Evolutionary conservation across 139 green algal species (phyloP), one percentile per base, ranked within the genome.

Genomic region (Axilococcus clingmanii): DNA sequence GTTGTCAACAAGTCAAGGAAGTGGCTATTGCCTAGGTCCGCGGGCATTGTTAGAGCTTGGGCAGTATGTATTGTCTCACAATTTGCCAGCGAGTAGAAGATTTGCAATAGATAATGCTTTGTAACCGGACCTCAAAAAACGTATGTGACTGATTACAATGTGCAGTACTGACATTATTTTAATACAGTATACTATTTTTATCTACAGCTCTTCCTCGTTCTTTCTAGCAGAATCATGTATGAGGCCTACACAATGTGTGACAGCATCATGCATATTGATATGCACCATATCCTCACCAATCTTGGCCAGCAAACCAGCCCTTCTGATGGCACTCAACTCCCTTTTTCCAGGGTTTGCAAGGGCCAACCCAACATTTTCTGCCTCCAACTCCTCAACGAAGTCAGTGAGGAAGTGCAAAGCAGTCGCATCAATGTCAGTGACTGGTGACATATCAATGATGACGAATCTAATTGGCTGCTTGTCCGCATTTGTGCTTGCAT

Each of bases 401-500:
- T 78, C 57, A 30, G 71, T 42, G 27, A 78, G 30, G 28, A 71
- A 67, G 57, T 88, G 72, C 27, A 78, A 62, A 16, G 65, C 82
- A 5, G 61, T 86, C 22, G 73, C 71, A 61, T 95, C 86, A 12
- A 95, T 66, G 56, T 86, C 72, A 16, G 62, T 45, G 4, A 87
- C 79, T 3, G 82, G 78, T 9, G 74, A 80, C 23, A 94, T 72
- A 58, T 94, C 84, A 32, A 94, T 35, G 30, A 94, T 71, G 20
- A 92, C 70, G 36, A 71, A 92, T 20, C 69, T 29, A 31, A 85
- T n/a, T 7, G 25, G 23, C n/a, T n/a, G n/a, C 20, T 32, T 15
- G 27, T 52, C 48, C 25, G 40, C 38, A 45, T 41, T 33, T 2
- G 65, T 56, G n/a, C n/a, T n/a, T n/a, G n/a, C n/a, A n/a, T n/a